These are phyloP conservation scores for Ophiostoma tasmaniense DNA, from an alignment of 2,329 filamentous ascomycete genomes.

Conservation along the genomic window DNA sequence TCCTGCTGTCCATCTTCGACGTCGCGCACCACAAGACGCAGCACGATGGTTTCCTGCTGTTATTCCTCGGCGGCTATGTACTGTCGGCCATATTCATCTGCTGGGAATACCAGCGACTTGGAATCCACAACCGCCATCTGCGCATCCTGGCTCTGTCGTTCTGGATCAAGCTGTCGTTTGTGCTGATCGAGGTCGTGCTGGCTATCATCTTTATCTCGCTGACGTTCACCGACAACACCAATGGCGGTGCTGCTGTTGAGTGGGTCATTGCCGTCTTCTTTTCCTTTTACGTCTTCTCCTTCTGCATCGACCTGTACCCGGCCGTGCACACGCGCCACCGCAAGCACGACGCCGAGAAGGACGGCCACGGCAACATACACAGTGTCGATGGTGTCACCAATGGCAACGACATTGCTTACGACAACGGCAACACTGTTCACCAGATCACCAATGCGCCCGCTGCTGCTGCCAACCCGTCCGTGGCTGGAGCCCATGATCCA, in stretches of 20 bases:
- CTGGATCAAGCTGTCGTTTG: slow-evolving; percentile 78
- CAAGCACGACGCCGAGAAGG: slow-evolving; percentile 12
- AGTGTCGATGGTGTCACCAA: not conserved
- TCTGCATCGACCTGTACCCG: slow-evolving; percentile 78
- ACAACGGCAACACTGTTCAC: not conserved
- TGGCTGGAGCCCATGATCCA: not conserved
- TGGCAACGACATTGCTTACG: not conserved
- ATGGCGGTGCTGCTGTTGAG: slow-evolving; percentile 71
- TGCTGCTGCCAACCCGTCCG: not conserved
- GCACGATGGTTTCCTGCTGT: slow-evolving; percentile 67
- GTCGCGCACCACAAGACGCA: slow-evolving; percentile 56
- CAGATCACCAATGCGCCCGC: not conserved
- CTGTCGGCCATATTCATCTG: slow-evolving; percentile 82
- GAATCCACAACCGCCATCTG: slow-evolving; percentile 63
- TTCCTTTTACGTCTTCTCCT: slow-evolving; percentile 79
- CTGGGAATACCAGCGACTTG: slow-evolving; percentile 80
- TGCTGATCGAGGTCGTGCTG: slow-evolving; percentile 68
- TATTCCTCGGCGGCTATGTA: slow-evolving; percentile 84
- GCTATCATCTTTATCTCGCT: slow-evolving; percentile 62
- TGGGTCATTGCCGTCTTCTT: slow-evolving; percentile 74
- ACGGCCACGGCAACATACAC: not conserved
- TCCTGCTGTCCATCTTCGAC: slow-evolving; percentile 79
- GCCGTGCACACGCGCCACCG: slow-evolving; percentile 53
- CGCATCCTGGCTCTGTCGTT: slow-evolving; percentile 69
- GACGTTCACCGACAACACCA: slow-evolving; percentile 41